These are phyloP conservation scores for Sphagnum magellanicum DNA, from an alignment of 228 moss, liverwort and hornwort genomes.

Conservation along the genomic window DNA sequence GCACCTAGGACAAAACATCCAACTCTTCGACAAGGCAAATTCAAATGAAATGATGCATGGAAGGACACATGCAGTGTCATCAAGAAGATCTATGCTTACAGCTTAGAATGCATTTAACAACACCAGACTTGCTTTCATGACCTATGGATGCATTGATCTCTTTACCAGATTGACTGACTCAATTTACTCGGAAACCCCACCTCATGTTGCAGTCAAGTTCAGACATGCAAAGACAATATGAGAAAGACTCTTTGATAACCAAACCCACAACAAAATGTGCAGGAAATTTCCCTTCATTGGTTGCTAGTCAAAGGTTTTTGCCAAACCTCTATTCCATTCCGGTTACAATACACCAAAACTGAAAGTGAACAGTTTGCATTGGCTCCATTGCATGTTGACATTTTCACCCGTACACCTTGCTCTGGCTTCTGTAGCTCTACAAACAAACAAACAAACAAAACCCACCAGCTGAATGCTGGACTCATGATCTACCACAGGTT, in stretches of 20 bases:
- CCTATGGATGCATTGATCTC: too few species aligned
- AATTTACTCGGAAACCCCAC: not conserved
- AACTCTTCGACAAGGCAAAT: too few species aligned
- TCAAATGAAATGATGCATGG: too few species aligned
- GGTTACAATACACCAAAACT: conserved; percentile 49
- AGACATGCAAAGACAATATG: too few species aligned
- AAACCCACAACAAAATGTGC: not conserved
- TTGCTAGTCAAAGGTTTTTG: too few species aligned
- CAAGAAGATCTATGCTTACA: not conserved
- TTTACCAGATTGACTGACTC: not conserved
- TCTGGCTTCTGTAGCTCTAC: conserved; percentile 67
- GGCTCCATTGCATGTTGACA: conserved; percentile 30
- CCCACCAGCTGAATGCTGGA: too few species aligned
- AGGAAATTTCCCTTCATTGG: too few species aligned
- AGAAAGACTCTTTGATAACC: too few species aligned
- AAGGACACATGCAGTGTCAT: not conserved
- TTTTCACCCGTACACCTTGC: conserved; percentile 52
- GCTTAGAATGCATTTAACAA: not conserved
- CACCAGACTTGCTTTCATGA: not conserved
- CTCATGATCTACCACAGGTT: too few species aligned
- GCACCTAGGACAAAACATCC: not conserved
- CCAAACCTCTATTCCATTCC: conserved; percentile 37
- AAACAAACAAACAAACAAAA: not conserved
- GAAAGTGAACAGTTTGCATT: conserved; percentile 55
- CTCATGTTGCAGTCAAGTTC: not conserved